Percentiles rank a stretch among this genome's conserved stretches.
phyloP scores from a whole-genome alignment of 148 eudicot species.

The Diospyros lotus region DNA sequence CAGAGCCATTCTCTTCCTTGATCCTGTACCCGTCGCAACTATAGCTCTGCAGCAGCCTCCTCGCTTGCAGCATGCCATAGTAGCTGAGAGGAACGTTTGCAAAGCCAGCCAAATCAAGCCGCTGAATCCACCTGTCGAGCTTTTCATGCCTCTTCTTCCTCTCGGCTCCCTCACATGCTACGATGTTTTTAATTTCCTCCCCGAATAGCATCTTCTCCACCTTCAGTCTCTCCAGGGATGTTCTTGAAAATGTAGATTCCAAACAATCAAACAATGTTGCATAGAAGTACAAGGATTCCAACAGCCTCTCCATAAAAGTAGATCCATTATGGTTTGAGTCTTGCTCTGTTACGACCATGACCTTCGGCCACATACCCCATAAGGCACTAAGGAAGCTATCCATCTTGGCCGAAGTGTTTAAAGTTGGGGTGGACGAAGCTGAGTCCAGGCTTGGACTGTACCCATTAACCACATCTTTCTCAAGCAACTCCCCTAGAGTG shows the following conservation, averaged over 20 bases:
- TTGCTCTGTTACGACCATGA: slow-evolving; percentile 86
- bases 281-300: slow-evolving; percentile 73
- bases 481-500: slow-evolving; percentile 34
- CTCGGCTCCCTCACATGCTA: slow-evolving; percentile 76
- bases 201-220: slow-evolving; percentile 87
- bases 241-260: slow-evolving; percentile 69
- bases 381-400: slow-evolving; percentile 61
- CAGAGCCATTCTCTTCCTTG: slow-evolving; percentile 76
- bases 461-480: slow-evolving; percentile 42
- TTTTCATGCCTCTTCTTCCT: slow-evolving; percentile 83
- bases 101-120: slow-evolving; percentile 68
- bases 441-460: slow-evolving; percentile 59
- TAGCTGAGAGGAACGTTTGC: slow-evolving; percentile 66
- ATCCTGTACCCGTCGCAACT: slow-evolving; percentile 74
- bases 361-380: slow-evolving; percentile 75
- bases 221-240: slow-evolving; percentile 65
- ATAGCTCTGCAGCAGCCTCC: slow-evolving; percentile 57
- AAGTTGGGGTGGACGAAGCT: slow-evolving; percentile 58
- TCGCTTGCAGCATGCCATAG: slow-evolving; percentile 68
- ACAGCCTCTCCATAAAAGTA: slow-evolving; percentile 66
- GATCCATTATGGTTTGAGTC: slow-evolving; percentile 76
- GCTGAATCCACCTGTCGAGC: slow-evolving; percentile 78
- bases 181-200: slow-evolving; percentile 77
- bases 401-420: slow-evolving; percentile 33
- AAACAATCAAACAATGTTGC: slow-evolving; percentile 88